Base-by-base conservation (phyloP, 2,329 filamentous ascomycete genomes). In the Drechmeria coniospora region DNA sequence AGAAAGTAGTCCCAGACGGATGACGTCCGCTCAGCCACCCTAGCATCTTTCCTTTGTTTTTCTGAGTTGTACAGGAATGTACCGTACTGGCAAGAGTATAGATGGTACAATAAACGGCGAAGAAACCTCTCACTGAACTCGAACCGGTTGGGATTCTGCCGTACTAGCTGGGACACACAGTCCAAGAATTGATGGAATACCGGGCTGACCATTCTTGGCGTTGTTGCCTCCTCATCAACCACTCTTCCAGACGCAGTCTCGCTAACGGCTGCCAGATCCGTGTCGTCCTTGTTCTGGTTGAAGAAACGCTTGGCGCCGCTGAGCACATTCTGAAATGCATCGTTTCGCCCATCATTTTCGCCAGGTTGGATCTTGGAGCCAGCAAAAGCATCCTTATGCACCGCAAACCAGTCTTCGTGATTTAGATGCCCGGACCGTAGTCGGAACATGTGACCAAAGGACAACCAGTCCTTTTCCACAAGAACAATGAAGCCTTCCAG, bases 131-230 rank as follows among this genome's bases (percentile, higher is more conserved):
- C 90, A 40, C 92, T 95, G 54, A 84, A 98, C 50, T 98, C 87
- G 46, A 98, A 98, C 0, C 86, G 77, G 6, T 73, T 79, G 1
- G 84, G 84, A 42, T 87, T 64, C 48, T 95, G 90, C 34, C 80
- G 66, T 15, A 92, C 57, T 16, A 98, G 63, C 50, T 98, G 90
- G 47, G 90, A 95, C 2, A 82, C 83, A 21, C 83, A 84, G 46
- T 95, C 90, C 8, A 98, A 68, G 53, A 95, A 98, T 47, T 98
- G 90, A 44, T 98, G 90, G 53, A 98, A 98, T 15, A 98, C 81
- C 0, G 90, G 90, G 34, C 84, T 92, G 19, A 92, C 79, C 57
- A 95, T 90, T 40, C 82, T 90, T n/a, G 76, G 74, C 33, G 74
- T 74, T 1, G 84, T 94, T 8, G 74, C 68, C 40, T 82, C 73